Base-by-base conservation (phyloP, 2,329 filamentous ascomycete genomes). In the Monascus ruber region DNA sequence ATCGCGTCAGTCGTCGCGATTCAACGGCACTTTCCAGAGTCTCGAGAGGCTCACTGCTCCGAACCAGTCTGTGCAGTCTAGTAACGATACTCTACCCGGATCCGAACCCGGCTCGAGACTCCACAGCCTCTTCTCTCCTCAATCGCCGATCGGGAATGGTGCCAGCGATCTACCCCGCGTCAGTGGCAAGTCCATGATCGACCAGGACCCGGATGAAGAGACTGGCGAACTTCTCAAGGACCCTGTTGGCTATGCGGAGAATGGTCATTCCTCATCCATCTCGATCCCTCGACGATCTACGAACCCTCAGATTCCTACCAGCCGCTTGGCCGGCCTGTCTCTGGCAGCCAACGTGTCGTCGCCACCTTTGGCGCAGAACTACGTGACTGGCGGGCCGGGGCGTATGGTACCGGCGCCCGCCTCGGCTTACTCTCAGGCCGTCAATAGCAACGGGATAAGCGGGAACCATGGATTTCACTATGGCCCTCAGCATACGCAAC, bases 281-380 rank as follows among this genome's bases (percentile, higher is more conserved):
- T 53, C 51, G 8, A 53, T 53, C 34, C 65, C 72, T 43, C 79
- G 85, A 39, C 77, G 80, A 47, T 75, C 78, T 31, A 87, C 82
- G 1, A 83, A 79, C 39, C 79, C 83, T 25, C 78, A 84, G 43
- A 67, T 88, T 31, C 81, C 83, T 5, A 74, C 84, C 25, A 68
- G 71, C 45, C 79, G 77, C 28, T 81, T 94, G 66, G 72, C 72
- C 29, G 74, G 70, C 35, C 66, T 94, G 38, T 84, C 83, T 6
- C 65, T 94, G 41, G 82, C 81, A 51, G 85, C 83, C n/a, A 72
- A 68, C 35, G 68, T 76, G 50, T 59, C 67, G 5, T 71, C 78
- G 4, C 70, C 77, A 5, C 72, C 76, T 1, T 58, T 79, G 45
- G 10, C 28, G 10, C 68, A 73, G 26, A 70, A 63, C 33, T 76